Percentiles rank a stretch among this genome's conserved stretches.
Evolutionary conservation across 495 filamentous ascomycete genomes (phyloP).

Genomic region (Rhypophila decipiens): DNA sequence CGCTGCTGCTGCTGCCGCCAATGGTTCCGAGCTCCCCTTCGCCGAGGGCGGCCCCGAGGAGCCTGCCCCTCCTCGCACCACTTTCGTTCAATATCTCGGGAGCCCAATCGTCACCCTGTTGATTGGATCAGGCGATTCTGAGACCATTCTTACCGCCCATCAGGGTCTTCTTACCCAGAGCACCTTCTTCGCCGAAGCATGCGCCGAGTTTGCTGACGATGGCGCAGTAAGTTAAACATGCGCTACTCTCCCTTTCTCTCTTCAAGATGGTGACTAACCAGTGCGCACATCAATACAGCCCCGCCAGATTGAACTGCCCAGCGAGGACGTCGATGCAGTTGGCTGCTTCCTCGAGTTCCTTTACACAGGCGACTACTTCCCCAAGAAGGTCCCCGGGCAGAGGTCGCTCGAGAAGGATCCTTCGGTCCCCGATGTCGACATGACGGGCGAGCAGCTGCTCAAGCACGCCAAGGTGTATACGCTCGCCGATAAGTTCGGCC

Average conservation of each 20-base stretch:
- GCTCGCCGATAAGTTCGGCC: constrained; percentile 69
- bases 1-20: constrained; percentile 12
- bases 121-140: constrained; percentile 57
- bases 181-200: constrained; percentile 63
- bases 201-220: constrained; percentile 50
- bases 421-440: constrained; percentile 53
- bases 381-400: constrained; percentile 52
- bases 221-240: constrained; percentile 31
- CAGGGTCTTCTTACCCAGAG: constrained; percentile 68
- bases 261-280: no score
- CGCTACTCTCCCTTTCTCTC: background rate
- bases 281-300: constrained; percentile 29
- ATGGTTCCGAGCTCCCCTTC: constrained; percentile 32
- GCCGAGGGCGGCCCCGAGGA: constrained; percentile 36
- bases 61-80: constrained; percentile 26
- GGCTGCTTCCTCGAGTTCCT: constrained; percentile 87
- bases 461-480: constrained; percentile 87
- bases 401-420: constrained; percentile 53
- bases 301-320: constrained; percentile 60
- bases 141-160: constrained; percentile 67
- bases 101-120: constrained; percentile 74
- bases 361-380: constrained; percentile 88
- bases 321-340: constrained; percentile 73
- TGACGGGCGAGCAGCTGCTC: constrained; percentile 68
- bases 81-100: constrained; percentile 56